Base-by-base conservation (phyloP, 177 flowering plant species). In the Telopea speciosissima region DNA sequence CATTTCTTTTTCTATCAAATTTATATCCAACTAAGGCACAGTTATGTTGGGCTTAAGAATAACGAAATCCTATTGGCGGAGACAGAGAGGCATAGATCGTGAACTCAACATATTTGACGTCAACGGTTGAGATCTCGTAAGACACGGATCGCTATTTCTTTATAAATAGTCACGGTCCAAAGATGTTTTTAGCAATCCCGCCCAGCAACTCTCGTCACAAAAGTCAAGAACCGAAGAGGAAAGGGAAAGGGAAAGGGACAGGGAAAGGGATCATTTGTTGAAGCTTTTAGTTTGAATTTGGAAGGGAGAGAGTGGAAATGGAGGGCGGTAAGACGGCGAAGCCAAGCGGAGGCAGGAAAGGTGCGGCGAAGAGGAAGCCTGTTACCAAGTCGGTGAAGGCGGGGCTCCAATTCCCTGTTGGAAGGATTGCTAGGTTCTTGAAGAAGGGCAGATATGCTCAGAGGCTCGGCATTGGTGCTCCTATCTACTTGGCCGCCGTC, bases 321-420 rank as follows among this genome's bases (percentile, higher is more conserved):
- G 65, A 66, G 16, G 58, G 56, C 10, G 40, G 33, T 12, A 72
- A 60, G 42, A 66, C 56, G 10, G 60, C 65, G n/a, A 72, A 72
- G 23, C 31, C 24, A 8, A 65, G 65, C 2, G 74, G 69, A 24
- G 74, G 74, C 24, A 59, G 70, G 33, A 66, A 66, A 42, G 74
- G 74, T 5, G 24, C 65, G 31, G 65, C 69, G 14, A 72, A 66
- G 52, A 36, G 45, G 22, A 66, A 66, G 26, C 23, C 74, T 10
- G 65, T 72, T n/a, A 3, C 65, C 2, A 66, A 66, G 33, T 66
- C 74, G 4, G 26, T 24, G 21, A 73, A 64, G 68, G 71, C 76
- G 23, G 76, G 76, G 23, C 76, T 73, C 54, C 76, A 73, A 17
- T 73, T 73, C 56, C 76, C 76, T 8, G 76, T 73, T 5, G 63